These are phyloP conservation scores for Aaosphaeria arxii DNA, from an alignment of 2,329 filamentous ascomycete genomes.

Conservation along the genomic window DNA sequence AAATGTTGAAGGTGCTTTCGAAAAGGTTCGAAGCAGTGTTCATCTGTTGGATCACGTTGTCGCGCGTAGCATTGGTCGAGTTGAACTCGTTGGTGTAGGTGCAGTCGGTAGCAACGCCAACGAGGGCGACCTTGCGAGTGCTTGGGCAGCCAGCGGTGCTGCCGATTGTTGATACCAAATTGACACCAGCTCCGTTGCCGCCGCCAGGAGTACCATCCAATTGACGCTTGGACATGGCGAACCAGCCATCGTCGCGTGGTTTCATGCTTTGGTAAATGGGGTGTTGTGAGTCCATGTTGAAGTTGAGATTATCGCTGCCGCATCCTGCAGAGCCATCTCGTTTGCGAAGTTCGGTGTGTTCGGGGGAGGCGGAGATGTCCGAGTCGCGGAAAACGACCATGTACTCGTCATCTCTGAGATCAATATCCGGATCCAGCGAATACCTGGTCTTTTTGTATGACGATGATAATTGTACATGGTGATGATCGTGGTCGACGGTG, in stretches of 20 bases:
- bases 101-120: conserved; percentile 92
- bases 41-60: conserved; percentile 78
- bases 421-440: conserved; percentile 65
- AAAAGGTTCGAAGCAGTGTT: conserved; percentile 86
- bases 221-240: conserved; percentile 67
- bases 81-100: conserved; percentile 75
- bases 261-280: conserved; percentile 58
- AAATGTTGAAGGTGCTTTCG: conserved; percentile 91
- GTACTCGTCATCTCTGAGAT: conserved; percentile 60
- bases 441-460: conserved; percentile 72
- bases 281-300: conserved; percentile 74
- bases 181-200: conserved; percentile 76
- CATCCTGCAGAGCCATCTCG: conserved; percentile 53
- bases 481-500: conserved; percentile 73
- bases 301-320: conserved; percentile 69
- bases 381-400: conserved; percentile 94
- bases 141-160: conserved; percentile 79
- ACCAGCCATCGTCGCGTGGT: conserved; percentile 52
- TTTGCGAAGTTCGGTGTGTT: conserved; percentile 64
- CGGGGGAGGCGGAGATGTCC: conserved; percentile 55
- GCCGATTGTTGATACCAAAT: conserved; percentile 76
- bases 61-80: conserved; percentile 59
- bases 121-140: conserved; percentile 85
- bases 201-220: conserved; percentile 65
- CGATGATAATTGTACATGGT: conserved; percentile 76